Evolutionary conservation across 2,329 filamentous ascomycete genomes (phyloP), one percentile per base, ranked within the genome.

Genomic region (Diaporthe nobilis): DNA sequence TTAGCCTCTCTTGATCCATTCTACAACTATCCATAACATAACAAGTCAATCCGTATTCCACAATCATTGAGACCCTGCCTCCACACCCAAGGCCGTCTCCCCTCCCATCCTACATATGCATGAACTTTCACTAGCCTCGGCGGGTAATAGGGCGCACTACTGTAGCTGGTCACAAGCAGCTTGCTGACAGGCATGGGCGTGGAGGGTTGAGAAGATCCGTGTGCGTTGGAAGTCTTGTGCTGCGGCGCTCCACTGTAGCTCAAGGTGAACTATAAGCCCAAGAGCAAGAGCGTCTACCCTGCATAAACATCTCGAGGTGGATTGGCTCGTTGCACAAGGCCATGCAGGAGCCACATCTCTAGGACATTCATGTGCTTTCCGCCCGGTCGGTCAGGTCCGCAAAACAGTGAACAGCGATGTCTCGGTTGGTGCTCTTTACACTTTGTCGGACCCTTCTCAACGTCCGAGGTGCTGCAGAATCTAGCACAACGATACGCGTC

Each of bases 131-230:
- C 71, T 80, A 81, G 81, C 79, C 77, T 70, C 75, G 80, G 81
- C 80, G 80, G 80, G 79, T 82, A 81, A 78, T 78, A 74, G 77
- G 55, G 55, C 60, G 60, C 10, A 80, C 79, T 39, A 49, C 60
- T 65, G 61, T 65, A 57, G 71, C 42, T 74, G 55, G 55, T 76
- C 71, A 74, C 76, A 74, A 53, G 34, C 37, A 51, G 31, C 49
- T 58, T 51, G 49, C 20, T 53, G 44, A 53, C 47, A 31, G 57
- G 58, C n/a, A 13, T 65, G 12, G 49, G 17, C 49, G 61, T 37
- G 39, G 49, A 13, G n/a, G n/a, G 37, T 47, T 55, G 49, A 49
- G 22, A 42, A n/a, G 37, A 22, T 22, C 3, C n/a, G 39, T 53
- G 13, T 68, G 37, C 65, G 10, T 49, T 39, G 71, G 13, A 49